Percentiles rank a stretch among this genome's conserved stretches.
phyloP scores from a whole-genome alignment of 495 filamentous ascomycete genomes.

The Aspergillus diversus region DNA sequence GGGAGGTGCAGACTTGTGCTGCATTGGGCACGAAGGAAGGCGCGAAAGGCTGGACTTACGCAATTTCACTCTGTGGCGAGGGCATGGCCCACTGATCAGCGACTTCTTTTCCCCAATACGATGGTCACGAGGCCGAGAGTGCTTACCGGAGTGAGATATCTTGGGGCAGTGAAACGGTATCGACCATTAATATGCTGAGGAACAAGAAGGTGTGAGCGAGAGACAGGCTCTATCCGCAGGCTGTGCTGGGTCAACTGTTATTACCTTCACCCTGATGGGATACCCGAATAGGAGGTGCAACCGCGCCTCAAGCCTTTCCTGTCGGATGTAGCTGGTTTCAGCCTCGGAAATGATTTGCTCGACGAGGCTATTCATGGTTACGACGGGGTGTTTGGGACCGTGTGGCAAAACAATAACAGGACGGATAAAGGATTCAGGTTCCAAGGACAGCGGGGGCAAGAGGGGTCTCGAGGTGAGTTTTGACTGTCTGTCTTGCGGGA shows the following conservation, averaged over 20 bases:
- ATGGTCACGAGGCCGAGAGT: background rate
- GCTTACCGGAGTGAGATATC: slow-evolving; percentile 15
- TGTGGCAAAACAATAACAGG: too few relatives aligned
- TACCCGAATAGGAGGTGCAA: slow-evolving; percentile 10
- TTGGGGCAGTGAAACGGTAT: slow-evolving; percentile 24
- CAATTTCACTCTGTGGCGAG: background rate
- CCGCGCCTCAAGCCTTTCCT: slow-evolving; percentile 13
- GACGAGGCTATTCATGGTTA: too few relatives aligned
- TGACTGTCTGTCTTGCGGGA: too few relatives aligned
- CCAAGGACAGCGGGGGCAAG: too few relatives aligned
- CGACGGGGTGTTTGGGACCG: too few relatives aligned
- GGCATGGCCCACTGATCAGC: background rate
- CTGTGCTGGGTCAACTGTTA: slow-evolving; percentile 13
- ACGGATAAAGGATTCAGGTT: too few relatives aligned
- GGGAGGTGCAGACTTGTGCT: too few relatives aligned
- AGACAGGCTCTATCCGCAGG: background rate
- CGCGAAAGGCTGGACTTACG: too few relatives aligned
- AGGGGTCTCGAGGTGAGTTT: too few relatives aligned
- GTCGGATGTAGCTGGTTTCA: slow-evolving; percentile 18
- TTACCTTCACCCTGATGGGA: slow-evolving; percentile 2
- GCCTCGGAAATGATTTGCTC: too few relatives aligned
- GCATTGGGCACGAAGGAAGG: too few relatives aligned
- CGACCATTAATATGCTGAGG: slow-evolving; percentile 19
- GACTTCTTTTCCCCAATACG: background rate
- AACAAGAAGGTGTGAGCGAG: background rate